Evolutionary conservation across 805 yeast genomes (phyloP), one percentile per base, ranked within the genome.

Genomic region (Ascoidea rubescens): DNA sequence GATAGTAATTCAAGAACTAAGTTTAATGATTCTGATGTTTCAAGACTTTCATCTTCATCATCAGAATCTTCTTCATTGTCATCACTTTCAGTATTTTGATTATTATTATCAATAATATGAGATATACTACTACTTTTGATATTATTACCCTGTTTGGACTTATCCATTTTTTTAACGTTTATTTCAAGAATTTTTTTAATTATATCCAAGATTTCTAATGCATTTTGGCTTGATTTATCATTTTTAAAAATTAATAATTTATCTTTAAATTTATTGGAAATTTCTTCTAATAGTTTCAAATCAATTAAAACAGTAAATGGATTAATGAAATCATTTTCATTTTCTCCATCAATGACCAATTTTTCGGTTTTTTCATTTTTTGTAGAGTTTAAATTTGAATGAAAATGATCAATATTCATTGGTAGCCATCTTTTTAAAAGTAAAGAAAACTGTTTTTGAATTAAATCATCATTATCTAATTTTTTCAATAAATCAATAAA

Each of bases 391-490:
- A 37, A 6, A 30, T 30, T 31, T 17, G 14, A 46, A 31, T 47
- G 46, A 2, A 55, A 47, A 6, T 53, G 53, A 2, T 44, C 46
- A 1, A 46, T 50, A 1, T 62, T 59, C 10, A 58, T 56, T 32
- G 58, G 53, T 28, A 85, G 70, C 90, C 95, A 87, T 57, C 81
- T 69, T 53, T 73, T 72, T 55, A 91, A 66, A 0, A 81, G 64
- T 0, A 55, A 56, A 4, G 79, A 64, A 57, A 88, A 84, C 1
- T 73, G 64, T 37, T 59, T 66, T 53, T 68, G 77, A 2, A 77
- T 64, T 10, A 72, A 63, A 0, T 65, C 68, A 2, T 60, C 62
- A 47, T 78, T 78, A 52, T 77, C 79, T 5, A 82, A 59, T 31
- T 75, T 70, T 49, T 68, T 67, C 52, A 87, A 63, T 4, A 86